Evolutionary conservation across 2,329 filamentous ascomycete species (phyloP), one percentile per base, ranked within the genome.

Genomic region (Sphaerulina populicola): DNA sequence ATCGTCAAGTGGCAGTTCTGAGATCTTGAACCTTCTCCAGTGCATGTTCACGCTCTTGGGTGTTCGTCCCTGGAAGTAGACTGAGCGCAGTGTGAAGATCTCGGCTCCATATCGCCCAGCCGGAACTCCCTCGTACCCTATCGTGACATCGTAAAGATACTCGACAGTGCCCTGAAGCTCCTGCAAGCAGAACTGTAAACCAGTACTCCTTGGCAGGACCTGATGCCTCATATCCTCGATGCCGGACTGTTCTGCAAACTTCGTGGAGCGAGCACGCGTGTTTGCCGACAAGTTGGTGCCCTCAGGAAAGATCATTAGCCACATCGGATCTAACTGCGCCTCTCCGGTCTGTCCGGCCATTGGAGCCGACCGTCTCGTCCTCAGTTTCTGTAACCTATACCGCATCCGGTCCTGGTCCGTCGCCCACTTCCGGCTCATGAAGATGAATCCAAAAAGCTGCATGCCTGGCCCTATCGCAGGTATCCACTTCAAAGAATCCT

Each of bases 31-130:
- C 15, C 90, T 83, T 47, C 93, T 82, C 90, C 91, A 98, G 72
- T 96, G 84, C 74, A 97, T 88, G 70, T 96, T 96, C 62, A 97
- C 89, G 2, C 88, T 94, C 67, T 89, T 94, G 4, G 93, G 93
- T 0, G 89, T 83, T 0, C 87, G 84, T 39, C 93, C 91, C 67
- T 93, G 80, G 59, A 96, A 83, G 68, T 94, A 97, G 27, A 88
- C 93, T 51, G 86, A 87, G 1, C 81, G 79, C 4, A 98, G 77
- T 1, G 86, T 89, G 69, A 94, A 97, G 63, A 87, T 82, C 44
- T 94, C 82, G 66, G 96, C 88, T 23, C 89, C 90, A 60, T 83
- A 96, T 62, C 84, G 77, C 42, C 72, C 72, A 76, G 78, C 91
- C 84, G 87, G 86, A 44, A 95, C 81, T 30, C 91, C 93, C 70